phyloP scores from a whole-genome alignment of 1,284 basidiomycete species.

The Marasmius tenuissimus region DNA sequence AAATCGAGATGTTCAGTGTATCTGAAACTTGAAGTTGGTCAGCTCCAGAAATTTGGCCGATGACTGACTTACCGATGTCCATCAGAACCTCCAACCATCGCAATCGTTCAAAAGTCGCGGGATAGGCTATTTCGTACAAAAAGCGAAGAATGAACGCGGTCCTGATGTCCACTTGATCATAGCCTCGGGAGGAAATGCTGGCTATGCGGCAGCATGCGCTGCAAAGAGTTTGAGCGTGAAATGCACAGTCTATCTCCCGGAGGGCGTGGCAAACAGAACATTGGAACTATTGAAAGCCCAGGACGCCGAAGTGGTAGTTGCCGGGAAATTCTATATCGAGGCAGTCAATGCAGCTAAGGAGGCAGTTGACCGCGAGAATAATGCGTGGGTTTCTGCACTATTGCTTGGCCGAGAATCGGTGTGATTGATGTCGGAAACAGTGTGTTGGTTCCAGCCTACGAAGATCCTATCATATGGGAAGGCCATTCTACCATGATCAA shows the following conservation, averaged over 20 bases:
- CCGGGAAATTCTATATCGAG: constrained; percentile 57
- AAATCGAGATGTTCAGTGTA: constrained; percentile 53
- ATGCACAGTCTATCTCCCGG: constrained; percentile 69
- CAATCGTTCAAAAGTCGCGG: constrained; percentile 78
- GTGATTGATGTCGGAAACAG: constrained; percentile 31
- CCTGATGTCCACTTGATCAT: constrained; percentile 57
- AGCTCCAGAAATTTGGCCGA: not conserved
- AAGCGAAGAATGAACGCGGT: constrained; percentile 49
- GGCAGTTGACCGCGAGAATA: constrained; percentile 39
- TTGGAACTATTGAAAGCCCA: constrained; percentile 49
- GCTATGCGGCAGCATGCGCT: constrained; percentile 65
- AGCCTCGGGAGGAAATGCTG: constrained; percentile 76
- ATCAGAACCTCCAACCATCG: constrained; percentile 67
- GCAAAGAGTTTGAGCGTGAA: constrained; percentile 50
- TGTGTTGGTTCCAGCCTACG: constrained; percentile 67
- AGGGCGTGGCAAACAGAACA: constrained; percentile 47
- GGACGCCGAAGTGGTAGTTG: constrained; percentile 53
- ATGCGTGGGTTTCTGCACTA: constrained; percentile 46
- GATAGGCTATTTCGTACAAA: constrained; percentile 60
- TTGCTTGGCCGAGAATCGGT: not conserved
- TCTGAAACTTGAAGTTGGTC: constrained; percentile 65
- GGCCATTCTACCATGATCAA: constrained; percentile 71
- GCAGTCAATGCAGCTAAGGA: constrained; percentile 49
- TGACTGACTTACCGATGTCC: not conserved
- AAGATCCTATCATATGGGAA: constrained; percentile 66